Percentiles rank a stretch among this genome's conserved stretches.
Conservation (phyloP, 257 asterid genomes). For the Gentiana straminea region DNA sequence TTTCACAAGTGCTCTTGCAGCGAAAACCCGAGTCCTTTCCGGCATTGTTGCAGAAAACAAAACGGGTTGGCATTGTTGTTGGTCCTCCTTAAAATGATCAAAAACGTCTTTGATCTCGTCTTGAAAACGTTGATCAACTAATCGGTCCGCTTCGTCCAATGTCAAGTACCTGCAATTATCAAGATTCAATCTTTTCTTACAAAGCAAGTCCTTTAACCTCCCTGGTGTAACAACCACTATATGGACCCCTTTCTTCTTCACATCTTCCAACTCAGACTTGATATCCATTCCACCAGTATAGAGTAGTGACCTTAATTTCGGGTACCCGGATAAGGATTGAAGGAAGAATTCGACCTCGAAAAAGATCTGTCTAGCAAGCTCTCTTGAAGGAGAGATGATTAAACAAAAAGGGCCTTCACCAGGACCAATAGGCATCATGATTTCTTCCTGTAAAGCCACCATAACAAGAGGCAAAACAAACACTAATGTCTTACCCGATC, state of each 20-base stretch:
- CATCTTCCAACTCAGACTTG: slow-evolving; percentile 69
- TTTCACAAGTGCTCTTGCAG: too few relatives aligned
- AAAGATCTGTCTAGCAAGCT: slow-evolving; percentile 77
- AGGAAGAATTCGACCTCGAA: slow-evolving; percentile 76
- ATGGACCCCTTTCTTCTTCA: slow-evolving; percentile 74
- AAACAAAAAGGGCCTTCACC: slow-evolving; percentile 94
- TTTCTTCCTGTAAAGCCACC: slow-evolving; percentile 77
- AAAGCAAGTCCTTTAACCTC: slow-evolving; percentile 49
- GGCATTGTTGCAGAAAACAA: too few relatives aligned
- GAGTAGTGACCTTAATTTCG: slow-evolving; percentile 71
- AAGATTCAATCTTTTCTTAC: slow-evolving; percentile 7
- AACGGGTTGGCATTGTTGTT: too few relatives aligned
- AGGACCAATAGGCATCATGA: slow-evolving; percentile 70
- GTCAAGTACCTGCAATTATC: slow-evolving; percentile 2
- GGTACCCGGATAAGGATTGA: slow-evolving; percentile 56
- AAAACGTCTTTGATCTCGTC: too few relatives aligned
- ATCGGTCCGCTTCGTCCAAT: too few relatives aligned
- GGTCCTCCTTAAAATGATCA: too few relatives aligned
- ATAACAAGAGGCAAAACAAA: slow-evolving; percentile 75
- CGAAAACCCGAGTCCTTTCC: too few relatives aligned
- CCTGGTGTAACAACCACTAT: slow-evolving; percentile 95
- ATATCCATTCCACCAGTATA: slow-evolving; percentile 70
- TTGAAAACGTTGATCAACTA: too few relatives aligned
- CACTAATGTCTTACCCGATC: slow-evolving; percentile 83
- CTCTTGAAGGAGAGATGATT: slow-evolving; percentile 79